Percentiles rank a stretch among this genome's conserved stretches.
Evolutionary conservation across 1,139 yeast genomes (phyloP).

Genomic region (Lodderomyces parapsilosis): DNA sequence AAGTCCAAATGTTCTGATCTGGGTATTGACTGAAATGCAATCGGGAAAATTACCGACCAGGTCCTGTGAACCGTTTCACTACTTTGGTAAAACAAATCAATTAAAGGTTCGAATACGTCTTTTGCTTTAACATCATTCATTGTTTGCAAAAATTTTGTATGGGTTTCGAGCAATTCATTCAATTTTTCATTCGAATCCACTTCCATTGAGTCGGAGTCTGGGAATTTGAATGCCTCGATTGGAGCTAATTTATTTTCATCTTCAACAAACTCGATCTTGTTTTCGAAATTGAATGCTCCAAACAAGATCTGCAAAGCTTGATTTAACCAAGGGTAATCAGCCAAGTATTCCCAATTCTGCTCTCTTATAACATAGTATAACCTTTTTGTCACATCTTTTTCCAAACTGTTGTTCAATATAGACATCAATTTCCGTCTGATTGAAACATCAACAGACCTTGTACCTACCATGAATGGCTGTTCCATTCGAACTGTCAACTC

Average conservation of each 20-base stretch:
- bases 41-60: slow-evolving; percentile 84
- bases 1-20: slow-evolving; percentile 82
- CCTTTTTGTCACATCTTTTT: slow-evolving; percentile 74
- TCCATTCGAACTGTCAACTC: slow-evolving; percentile 96
- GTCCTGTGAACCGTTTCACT: slow-evolving; percentile 78
- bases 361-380: slow-evolving; percentile 83
- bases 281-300: slow-evolving; percentile 66
- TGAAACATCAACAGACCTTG: slow-evolving; percentile 73
- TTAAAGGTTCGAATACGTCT: slow-evolving; percentile 65
- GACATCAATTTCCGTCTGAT: slow-evolving; percentile 79
- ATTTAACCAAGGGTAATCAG: slow-evolving; percentile 92
- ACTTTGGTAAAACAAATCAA: slow-evolving; percentile 81
- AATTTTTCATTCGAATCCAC: slow-evolving; percentile 25
- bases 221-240: slow-evolving; percentile 46
- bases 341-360: slow-evolving; percentile 94
- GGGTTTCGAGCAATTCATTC: slow-evolving; percentile 44
- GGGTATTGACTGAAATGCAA: slow-evolving; percentile 70
- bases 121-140: slow-evolving; percentile 51
- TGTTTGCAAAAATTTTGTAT: slow-evolving; percentile 48
- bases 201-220: slow-evolving; percentile 22
- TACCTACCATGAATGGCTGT: slow-evolving; percentile 94
- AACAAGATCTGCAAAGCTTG: slow-evolving; percentile 88
- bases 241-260: slow-evolving; percentile 58
- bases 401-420: slow-evolving; percentile 77
- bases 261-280: slow-evolving; percentile 42